Conservation (phyloP, 768 basidiomycete species). For the Megacollybia marginata region DNA sequence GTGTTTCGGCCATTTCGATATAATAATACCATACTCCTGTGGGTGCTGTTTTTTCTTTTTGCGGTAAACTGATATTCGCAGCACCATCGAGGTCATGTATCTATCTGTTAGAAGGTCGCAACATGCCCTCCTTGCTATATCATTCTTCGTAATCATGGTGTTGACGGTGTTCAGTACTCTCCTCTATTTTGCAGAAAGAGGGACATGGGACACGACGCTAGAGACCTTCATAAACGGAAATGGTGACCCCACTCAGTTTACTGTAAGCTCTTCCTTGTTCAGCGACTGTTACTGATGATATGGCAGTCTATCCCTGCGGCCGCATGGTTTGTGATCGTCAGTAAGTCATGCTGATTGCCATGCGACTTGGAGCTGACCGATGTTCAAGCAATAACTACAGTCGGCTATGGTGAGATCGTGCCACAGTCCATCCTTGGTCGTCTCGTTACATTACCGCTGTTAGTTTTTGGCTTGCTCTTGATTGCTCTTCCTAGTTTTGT, state of each 20-base stretch:
- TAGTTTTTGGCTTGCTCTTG: slow-evolving; percentile 80
- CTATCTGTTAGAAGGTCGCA: slow-evolving; percentile 79
- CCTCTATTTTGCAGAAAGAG: slow-evolving; percentile 87
- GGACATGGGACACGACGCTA: slow-evolving; percentile 79
- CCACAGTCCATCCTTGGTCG: slow-evolving; percentile 85
- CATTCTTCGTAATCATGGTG: slow-evolving; percentile 85
- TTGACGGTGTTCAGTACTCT: slow-evolving; percentile 84
- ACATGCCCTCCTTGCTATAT: slow-evolving; percentile 79
- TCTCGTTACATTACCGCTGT: slow-evolving; percentile 76
- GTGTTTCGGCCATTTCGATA: slow-evolving; percentile 89
- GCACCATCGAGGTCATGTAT: slow-evolving; percentile 91
- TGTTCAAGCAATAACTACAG: slow-evolving; percentile 72
- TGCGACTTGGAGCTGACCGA: slow-evolving; percentile 2
- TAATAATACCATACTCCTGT: slow-evolving; percentile 78
- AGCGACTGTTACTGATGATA: not conserved
- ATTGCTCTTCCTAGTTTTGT: slow-evolving; percentile 92
- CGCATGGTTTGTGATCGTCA: slow-evolving; percentile 79
- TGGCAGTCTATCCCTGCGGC: slow-evolving; percentile 62
- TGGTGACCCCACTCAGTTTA: slow-evolving; percentile 76
- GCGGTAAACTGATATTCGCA: slow-evolving; percentile 15
- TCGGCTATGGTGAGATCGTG: slow-evolving; percentile 89
- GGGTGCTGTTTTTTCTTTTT: slow-evolving; percentile 19
- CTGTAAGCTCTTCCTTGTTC: slow-evolving; percentile 32
- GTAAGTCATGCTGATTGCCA: slow-evolving; percentile 34
- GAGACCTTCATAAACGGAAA: slow-evolving; percentile 80